phyloP scores from a whole-genome alignment of 2,329 filamentous ascomycete genomes.

The Aspergillus ruber region DNA sequence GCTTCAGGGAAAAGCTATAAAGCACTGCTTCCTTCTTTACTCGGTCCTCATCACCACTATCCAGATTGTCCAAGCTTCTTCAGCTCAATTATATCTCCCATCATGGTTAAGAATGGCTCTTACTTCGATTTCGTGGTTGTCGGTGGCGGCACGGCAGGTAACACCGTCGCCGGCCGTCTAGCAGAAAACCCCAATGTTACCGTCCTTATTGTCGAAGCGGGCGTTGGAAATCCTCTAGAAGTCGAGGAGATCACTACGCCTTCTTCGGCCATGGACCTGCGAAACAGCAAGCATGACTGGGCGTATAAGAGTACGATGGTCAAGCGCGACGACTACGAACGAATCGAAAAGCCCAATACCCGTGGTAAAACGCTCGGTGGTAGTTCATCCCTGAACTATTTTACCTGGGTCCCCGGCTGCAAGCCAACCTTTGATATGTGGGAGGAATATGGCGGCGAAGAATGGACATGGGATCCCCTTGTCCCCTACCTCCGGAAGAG shows the following conservation, averaged over 20 bases:
- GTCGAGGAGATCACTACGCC: constrained; percentile 52
- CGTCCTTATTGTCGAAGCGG: constrained; percentile 24
- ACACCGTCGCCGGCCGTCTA: constrained; percentile 44
- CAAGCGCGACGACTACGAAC: constrained; percentile 52
- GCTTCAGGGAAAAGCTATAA: not conserved
- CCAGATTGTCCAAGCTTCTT: constrained; percentile 1
- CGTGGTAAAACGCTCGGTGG: constrained; percentile 55
- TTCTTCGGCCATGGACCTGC: constrained; percentile 48
- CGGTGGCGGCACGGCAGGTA: constrained; percentile 44
- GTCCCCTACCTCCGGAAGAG: constrained; percentile 46
- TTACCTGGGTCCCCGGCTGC: constrained; percentile 55
- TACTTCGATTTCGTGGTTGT: constrained; percentile 23
- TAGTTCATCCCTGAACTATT: constrained; percentile 55
- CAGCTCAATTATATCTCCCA: not conserved
- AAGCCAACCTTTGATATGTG: constrained; percentile 50
- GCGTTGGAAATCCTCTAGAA: constrained; percentile 38
- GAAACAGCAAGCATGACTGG: constrained; percentile 54
- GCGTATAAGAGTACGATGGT: constrained; percentile 56
- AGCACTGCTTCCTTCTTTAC: no score
- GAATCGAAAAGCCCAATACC: constrained; percentile 58
- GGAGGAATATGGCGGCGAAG: constrained; percentile 37
- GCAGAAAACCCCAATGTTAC: constrained; percentile 42
- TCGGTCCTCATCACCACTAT: not conserved
- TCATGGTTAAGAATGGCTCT: constrained; percentile 3
- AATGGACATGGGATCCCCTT: constrained; percentile 51